Percentiles rank a stretch among this genome's conserved stretches.
These are phyloP conservation scores for Diplodia scrobiculata DNA, from an alignment of 2,329 filamentous ascomycete genomes.

Conservation along the genomic window DNA sequence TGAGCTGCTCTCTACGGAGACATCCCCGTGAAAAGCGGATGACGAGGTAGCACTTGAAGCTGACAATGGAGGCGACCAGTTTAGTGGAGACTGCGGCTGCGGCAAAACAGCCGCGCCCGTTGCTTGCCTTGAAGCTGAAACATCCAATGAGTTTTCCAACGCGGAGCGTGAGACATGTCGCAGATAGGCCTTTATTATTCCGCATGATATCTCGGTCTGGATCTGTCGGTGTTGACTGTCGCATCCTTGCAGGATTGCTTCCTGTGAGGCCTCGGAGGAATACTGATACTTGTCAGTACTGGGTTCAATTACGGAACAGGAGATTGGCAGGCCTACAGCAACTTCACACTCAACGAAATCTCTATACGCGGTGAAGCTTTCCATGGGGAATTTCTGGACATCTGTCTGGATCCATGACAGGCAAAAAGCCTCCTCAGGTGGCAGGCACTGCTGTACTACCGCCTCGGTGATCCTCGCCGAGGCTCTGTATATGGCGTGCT, in stretches of 20 bases:
- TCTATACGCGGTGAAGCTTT: neutral
- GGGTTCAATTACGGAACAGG: neutral
- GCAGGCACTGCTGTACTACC: neutral
- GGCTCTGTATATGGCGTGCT: neutral
- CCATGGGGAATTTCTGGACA: neutral
- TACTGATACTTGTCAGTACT: neutral
- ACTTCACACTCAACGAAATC: neutral
- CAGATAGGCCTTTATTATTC: neutral
- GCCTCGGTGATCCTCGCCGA: neutral
- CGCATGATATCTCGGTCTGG: neutral
- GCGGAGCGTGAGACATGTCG: neutral
- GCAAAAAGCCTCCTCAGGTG: neutral
- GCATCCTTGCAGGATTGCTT: neutral
- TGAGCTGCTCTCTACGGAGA: no score
- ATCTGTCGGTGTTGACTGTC: neutral
- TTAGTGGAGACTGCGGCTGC: no score
- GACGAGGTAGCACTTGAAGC: no score
- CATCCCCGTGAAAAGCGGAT: no score
- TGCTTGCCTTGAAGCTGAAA: neutral
- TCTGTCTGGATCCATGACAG: neutral
- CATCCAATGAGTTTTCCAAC: neutral
- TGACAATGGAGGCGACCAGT: no score
- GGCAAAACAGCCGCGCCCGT: no score
- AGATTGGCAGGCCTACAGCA: neutral
- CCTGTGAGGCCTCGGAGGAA: neutral